A percentile compares a stretch with the other conserved stretches of the same genome.
These are phyloP conservation scores for Pyrus betulifolia DNA, from an alignment of 306 rosid genomes.

Conservation along the genomic window DNA sequence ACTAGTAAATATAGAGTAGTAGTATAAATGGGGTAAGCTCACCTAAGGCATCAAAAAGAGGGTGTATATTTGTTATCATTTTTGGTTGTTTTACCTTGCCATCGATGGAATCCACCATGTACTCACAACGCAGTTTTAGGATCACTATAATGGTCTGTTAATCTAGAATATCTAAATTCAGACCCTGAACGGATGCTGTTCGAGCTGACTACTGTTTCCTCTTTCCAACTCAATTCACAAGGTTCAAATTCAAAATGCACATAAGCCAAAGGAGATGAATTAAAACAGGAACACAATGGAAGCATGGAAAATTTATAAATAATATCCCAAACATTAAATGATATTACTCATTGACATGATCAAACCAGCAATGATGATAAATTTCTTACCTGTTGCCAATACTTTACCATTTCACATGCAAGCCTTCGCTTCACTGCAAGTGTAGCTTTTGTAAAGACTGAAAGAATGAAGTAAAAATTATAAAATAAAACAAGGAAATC, in stretches of 20 bases:
- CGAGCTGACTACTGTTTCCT: background rate
- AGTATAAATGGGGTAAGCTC: background rate
- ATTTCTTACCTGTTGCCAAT: constrained; percentile 86
- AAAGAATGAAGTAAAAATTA: too few species aligned
- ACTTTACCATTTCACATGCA: constrained; percentile 97
- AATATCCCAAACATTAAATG: background rate
- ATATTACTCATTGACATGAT: background rate
- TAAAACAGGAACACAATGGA: background rate
- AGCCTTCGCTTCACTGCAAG: constrained; percentile 98
- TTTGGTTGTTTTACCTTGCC: background rate
- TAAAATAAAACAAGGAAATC: background rate
- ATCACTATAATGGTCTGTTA: background rate
- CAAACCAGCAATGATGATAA: background rate
- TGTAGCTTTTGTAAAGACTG: constrained; percentile 61
- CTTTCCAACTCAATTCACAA: background rate
- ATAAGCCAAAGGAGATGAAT: background rate
- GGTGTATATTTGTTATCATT: background rate
- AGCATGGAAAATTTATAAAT: background rate
- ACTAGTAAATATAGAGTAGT: background rate
- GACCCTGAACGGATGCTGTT: background rate
- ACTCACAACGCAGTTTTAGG: background rate
- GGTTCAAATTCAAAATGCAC: background rate
- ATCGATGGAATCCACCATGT: background rate
- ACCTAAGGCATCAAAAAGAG: background rate
- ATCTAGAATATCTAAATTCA: background rate